A percentile compares a stretch with the other conserved stretches of the same genome.
Evolutionary conservation across 768 basidiomycete species (phyloP).

Genomic region (Grammothele lineata): DNA sequence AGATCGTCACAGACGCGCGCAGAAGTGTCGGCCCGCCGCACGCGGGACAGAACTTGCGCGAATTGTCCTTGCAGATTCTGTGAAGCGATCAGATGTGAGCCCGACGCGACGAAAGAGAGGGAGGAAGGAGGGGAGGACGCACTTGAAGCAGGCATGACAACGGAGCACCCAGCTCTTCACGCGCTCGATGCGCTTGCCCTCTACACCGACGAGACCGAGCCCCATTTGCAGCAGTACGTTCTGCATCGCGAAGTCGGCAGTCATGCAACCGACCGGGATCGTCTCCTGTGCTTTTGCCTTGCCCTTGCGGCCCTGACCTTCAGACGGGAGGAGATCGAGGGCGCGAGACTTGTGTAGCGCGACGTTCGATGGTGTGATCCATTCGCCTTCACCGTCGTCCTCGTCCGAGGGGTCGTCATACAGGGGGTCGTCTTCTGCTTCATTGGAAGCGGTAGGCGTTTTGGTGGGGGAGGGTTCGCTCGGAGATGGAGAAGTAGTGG

Average conservation of each 20-base stretch:
- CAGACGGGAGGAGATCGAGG: conserved; percentile 71
- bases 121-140: conserved; percentile 36
- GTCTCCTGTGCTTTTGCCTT: conserved; percentile 32
- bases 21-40: conserved; percentile 92
- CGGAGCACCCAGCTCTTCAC: conserved; percentile 95
- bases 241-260: conserved; percentile 98
- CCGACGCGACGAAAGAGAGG: not conserved
- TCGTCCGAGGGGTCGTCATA: conserved; percentile 76
- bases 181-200: conserved; percentile 85
- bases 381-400: conserved; percentile 88
- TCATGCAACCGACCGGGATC: conserved; percentile 87
- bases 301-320: conserved; percentile 29
- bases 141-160: conserved; percentile 99
- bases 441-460: not conserved
- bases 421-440: conserved; percentile 29
- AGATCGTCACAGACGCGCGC: conserved; percentile 86
- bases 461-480: conserved; percentile 5
- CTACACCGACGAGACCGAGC: conserved; percentile 80
- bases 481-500: not conserved
- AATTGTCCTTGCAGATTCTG: conserved; percentile 93
- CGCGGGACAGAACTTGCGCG: conserved; percentile 95
- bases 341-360: conserved; percentile 82
- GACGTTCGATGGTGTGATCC: conserved; percentile 94
- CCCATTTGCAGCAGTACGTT: conserved; percentile 96
- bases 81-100: not conserved